Evolutionary conservation across 2,329 filamentous ascomycete species (phyloP).

Genomic region (Ophiostoma sp.): DNA sequence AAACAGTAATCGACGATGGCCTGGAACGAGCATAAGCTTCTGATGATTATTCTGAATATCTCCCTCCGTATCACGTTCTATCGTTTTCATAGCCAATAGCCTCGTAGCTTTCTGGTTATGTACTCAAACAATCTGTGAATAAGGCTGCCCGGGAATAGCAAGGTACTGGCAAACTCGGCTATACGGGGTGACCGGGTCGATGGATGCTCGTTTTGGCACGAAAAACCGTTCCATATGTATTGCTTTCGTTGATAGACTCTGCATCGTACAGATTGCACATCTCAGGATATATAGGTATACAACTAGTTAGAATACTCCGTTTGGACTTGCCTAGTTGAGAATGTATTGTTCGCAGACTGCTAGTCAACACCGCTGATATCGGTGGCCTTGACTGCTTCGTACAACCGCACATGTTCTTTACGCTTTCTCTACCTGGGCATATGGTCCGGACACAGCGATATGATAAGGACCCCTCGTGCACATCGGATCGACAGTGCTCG

Average conservation of each 20-base stretch:
- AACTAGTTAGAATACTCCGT: neutral
- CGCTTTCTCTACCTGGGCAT: neutral
- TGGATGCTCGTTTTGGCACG: no score
- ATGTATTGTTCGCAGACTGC: neutral
- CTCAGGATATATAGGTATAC: neutral
- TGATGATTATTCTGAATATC: no score
- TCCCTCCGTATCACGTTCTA: no score
- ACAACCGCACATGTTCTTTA: neutral
- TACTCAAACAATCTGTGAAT: neutral
- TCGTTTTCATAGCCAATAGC: no score
- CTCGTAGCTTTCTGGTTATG: no score
- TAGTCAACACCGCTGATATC: neutral
- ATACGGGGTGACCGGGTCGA: neutral
- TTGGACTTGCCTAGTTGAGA: neutral
- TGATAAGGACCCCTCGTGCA: neutral
- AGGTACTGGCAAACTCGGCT: neutral
- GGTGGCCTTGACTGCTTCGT: no score
- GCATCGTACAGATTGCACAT: neutral
- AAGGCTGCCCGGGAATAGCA: neutral
- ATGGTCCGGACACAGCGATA: neutral
- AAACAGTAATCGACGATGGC: no score
- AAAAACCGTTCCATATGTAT: no score
- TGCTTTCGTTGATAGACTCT: no score
- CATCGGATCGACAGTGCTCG: constrained; percentile 1
- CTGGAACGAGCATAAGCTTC: no score